Base-by-base conservation (phyloP, 139 green algal species). In the Auxenochlorella pyrenoidosa region DNA sequence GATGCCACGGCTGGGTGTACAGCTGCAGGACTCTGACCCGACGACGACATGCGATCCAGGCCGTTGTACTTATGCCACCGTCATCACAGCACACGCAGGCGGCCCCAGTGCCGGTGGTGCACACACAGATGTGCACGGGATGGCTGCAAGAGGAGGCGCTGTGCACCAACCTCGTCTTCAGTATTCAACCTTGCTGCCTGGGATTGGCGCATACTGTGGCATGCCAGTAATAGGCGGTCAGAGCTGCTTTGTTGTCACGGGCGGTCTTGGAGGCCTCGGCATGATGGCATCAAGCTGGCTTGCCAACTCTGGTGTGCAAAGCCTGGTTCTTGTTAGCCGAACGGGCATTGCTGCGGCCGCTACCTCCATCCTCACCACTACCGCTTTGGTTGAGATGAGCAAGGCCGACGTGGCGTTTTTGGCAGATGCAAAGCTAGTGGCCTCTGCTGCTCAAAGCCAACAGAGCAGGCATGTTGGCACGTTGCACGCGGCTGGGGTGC, bases 221-320 rank as follows among this genome's bases (percentile, higher is more conserved):
- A 60, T 60, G 18, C 24, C 40, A 58, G 0, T 28, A 34, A 34
- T 59, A 51, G 30, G 26, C 40, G 36, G 5, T 21, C 47, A 34
- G 28, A 5, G 30, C 41, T 71, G 28, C 30, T 65, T 38, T 81
- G 43, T 91, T 13, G 90, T 97, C 44, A 94, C 91, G 2, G 95
- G 95, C 10, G 95, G 95, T 28, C 89, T 91, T 1, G 95, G 95
- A 38, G 90, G 91, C 0, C 87, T 97, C 12, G 95, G 95, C 43
- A 12, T 86, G 0, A 83, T 97, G 40, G 79, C 95, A 0, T 84
- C 85, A 8, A 28, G 63, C 2, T 97, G 95, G 94, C 81, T 94
- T 6, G 79, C 84, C 3, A 24, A 83, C 36, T 71, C 91, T 22
- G 79, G 82, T 16, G 72, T 51, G 12, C 28, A 28, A 10, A 38